Evolutionary conservation across 352 stramenopile genomes (phyloP).

Genomic region (Phytopythium ostracodes): DNA sequence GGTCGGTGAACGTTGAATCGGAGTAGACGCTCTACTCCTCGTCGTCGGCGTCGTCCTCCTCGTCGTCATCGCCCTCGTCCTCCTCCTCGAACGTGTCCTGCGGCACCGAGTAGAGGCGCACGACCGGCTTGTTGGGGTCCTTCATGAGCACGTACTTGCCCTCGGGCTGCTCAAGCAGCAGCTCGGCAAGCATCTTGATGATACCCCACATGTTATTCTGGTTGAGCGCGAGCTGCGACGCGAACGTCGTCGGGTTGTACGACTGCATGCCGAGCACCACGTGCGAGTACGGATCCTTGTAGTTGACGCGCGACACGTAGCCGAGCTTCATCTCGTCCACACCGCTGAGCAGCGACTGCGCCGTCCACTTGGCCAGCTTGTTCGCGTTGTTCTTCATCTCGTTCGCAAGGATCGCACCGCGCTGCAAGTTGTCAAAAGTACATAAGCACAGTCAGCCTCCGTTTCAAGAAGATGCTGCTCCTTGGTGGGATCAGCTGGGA

Average conservation of each 20-base stretch:
- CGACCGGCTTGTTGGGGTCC: slow-evolving; percentile 97
- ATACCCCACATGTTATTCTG: slow-evolving; percentile 98
- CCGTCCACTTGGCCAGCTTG: slow-evolving; percentile 98
- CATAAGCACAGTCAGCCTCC: slow-evolving; percentile 2
- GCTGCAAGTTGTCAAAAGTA: slow-evolving; percentile 41
- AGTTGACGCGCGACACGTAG: slow-evolving; percentile 92
- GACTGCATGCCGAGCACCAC: slow-evolving; percentile 95
- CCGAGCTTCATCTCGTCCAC: slow-evolving; percentile 98
- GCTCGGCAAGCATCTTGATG: slow-evolving; percentile 92
- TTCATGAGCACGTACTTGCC: slow-evolving; percentile 99
- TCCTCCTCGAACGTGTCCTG: slow-evolving; percentile 94
- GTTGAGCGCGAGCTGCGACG: slow-evolving; percentile 96
- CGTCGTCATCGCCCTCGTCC: slow-evolving; percentile 71
- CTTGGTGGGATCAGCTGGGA: not conserved
- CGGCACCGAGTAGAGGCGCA: slow-evolving; percentile 96
- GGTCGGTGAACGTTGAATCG: not conserved
- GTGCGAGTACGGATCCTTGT: slow-evolving; percentile 96
- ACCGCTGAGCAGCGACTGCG: slow-evolving; percentile 93
- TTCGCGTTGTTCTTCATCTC: slow-evolving; percentile 99
- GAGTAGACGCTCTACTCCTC: slow-evolving; percentile 1
- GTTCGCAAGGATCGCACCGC: slow-evolving; percentile 95
- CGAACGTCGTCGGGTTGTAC: slow-evolving; percentile 97
- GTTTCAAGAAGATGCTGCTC: not conserved
- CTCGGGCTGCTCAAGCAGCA: slow-evolving; percentile 93
- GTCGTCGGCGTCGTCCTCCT: slow-evolving; percentile 40